These are phyloP conservation scores for Sphaceloma murrayae DNA, from an alignment of 2,329 filamentous ascomycete species.

Conservation along the genomic window DNA sequence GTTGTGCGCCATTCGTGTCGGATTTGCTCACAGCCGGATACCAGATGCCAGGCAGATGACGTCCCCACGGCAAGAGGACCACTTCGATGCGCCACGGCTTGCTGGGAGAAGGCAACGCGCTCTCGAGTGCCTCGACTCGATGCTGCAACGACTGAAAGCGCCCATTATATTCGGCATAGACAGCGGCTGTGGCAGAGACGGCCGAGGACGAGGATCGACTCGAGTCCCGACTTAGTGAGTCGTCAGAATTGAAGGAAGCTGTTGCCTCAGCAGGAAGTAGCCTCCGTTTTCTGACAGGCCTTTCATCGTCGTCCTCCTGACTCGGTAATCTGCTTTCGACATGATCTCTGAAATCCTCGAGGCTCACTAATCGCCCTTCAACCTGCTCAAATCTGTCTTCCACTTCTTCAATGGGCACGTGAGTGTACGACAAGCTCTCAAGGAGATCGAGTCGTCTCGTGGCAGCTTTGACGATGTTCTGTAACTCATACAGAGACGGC, in stretches of 20 bases:
- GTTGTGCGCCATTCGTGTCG: not conserved
- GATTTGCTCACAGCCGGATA: slow-evolving; percentile 34
- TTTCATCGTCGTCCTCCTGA: slow-evolving; percentile 30
- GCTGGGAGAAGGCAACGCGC: slow-evolving; percentile 48
- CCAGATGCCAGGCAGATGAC: slow-evolving; percentile 46
- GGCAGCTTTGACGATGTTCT: slow-evolving; percentile 40
- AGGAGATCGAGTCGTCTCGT: slow-evolving; percentile 57
- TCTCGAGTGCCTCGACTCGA: slow-evolving; percentile 47
- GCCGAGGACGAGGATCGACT: slow-evolving; percentile 31
- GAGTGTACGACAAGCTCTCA: slow-evolving; percentile 61
- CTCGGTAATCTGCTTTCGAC: slow-evolving; percentile 20
- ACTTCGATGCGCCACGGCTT: slow-evolving; percentile 68
- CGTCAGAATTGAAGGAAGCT: slow-evolving; percentile 35
- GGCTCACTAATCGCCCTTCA: slow-evolving; percentile 58
- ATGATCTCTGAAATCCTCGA: slow-evolving; percentile 46
- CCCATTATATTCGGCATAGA: slow-evolving; percentile 24
- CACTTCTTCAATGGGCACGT: slow-evolving; percentile 57
- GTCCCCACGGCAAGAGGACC: slow-evolving; percentile 61
- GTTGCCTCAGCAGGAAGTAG: slow-evolving; percentile 26
- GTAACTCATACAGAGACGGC: slow-evolving; percentile 24
- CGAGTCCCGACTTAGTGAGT: slow-evolving; percentile 26
- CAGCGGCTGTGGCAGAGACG: slow-evolving; percentile 29
- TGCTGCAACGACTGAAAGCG: slow-evolving; percentile 39
- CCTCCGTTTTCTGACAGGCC: slow-evolving; percentile 26
- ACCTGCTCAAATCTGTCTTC: slow-evolving; percentile 56